phyloP scores from a whole-genome alignment of 768 basidiomycete species.

The Lyophyllum shimeji region DNA sequence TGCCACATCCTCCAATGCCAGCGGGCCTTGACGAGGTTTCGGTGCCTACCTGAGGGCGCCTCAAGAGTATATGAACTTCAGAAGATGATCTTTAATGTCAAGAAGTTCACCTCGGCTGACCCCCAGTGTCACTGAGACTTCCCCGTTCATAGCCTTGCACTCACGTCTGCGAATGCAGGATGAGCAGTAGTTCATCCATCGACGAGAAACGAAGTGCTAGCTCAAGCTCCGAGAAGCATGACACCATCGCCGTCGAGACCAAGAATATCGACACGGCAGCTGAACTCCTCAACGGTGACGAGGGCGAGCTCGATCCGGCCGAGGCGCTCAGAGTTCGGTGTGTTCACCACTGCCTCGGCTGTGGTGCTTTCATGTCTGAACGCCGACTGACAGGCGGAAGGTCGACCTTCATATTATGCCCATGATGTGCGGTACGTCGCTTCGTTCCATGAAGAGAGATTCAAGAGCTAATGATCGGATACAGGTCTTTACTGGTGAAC shows the following conservation, averaged over 20 bases:
- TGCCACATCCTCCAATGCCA: background rate
- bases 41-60: background rate
- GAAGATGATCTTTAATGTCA: background rate
- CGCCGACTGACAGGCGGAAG: constrained; percentile 39
- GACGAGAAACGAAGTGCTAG: constrained; percentile 16
- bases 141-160: background rate
- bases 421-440: constrained; percentile 63
- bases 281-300: constrained; percentile 46
- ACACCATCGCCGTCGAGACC: constrained; percentile 38
- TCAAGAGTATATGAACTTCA: constrained; percentile 1
- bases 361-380: background rate
- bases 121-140: background rate
- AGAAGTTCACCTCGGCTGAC: background rate
- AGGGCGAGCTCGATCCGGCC: constrained; percentile 44
- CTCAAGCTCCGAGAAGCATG: constrained; percentile 28
- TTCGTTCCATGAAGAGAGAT: background rate
- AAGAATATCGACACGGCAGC: constrained; percentile 64
- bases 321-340: constrained; percentile 56
- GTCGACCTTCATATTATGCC: constrained; percentile 69
- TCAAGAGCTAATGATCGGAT: background rate
- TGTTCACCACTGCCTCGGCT: constrained; percentile 5
- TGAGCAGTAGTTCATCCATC: background rate
- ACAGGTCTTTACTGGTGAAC: constrained; percentile 56
- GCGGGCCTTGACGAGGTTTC: background rate
- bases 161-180: constrained; percentile 1